phyloP scores from a whole-genome alignment of 2,329 filamentous ascomycete genomes.

The Colletotrichum simmondsii region DNA sequence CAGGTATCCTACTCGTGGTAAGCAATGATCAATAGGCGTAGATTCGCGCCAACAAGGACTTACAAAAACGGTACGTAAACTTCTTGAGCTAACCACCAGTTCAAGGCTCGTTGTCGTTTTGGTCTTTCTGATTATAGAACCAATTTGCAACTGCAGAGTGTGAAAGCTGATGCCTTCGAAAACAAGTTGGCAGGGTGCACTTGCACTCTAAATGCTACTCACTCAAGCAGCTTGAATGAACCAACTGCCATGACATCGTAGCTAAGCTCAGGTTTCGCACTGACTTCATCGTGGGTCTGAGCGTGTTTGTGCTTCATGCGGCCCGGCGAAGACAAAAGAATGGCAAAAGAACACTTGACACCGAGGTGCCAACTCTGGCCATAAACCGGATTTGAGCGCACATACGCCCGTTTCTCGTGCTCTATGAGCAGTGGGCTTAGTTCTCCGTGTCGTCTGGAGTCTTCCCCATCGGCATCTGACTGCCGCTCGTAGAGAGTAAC shows the following conservation, averaged over 20 bases:
- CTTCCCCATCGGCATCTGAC: not conserved
- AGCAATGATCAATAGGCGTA: not conserved
- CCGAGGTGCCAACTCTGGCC: not conserved
- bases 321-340: not conserved
- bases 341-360: not conserved
- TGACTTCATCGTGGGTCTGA: slow-evolving; percentile 6
- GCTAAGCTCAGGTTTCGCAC: not conserved
- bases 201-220: not conserved
- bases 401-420: not conserved
- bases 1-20: not conserved
- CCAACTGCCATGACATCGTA: not conserved
- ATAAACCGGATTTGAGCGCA: not conserved
- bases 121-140: not conserved
- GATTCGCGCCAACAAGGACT: not conserved
- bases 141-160: not conserved
- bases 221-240: not conserved
- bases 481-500: not conserved
- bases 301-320: not conserved
- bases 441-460: not conserved
- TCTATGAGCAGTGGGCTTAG: too few species aligned
- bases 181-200: not conserved
- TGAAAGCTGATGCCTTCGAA: not conserved
- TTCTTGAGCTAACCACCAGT: not conserved
- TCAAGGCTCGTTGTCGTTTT: not conserved
- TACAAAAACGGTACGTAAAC: not conserved